Conservation (phyloP, 208 protist genomes). For the Crithidia acanthocephali region DNA sequence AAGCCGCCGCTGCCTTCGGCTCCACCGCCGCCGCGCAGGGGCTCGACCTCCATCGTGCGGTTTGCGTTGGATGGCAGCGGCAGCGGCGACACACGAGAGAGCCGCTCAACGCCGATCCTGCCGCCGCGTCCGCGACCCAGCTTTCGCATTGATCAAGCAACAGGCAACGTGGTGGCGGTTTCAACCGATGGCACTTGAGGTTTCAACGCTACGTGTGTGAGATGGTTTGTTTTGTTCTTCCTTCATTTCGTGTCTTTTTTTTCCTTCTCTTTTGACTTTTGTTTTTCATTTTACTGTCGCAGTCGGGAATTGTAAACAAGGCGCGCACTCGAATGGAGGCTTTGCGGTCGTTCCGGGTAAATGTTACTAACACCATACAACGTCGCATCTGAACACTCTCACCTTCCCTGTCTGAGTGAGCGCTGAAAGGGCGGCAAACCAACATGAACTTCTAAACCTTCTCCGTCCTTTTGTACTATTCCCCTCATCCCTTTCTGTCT, state of each 20-base stretch:
- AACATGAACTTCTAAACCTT: too few species aligned
- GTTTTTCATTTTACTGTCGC: neutral
- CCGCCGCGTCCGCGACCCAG: slow-evolving; percentile 12
- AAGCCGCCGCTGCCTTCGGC: neutral
- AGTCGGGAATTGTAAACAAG: too few species aligned
- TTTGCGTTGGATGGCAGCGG: slow-evolving; percentile 18
- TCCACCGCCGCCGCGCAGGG: neutral
- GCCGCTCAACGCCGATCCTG: slow-evolving; percentile 1
- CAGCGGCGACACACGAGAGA: slow-evolving; percentile 2
- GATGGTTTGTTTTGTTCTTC: neutral
- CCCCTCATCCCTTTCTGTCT: too few species aligned
- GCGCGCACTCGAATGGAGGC: too few species aligned
- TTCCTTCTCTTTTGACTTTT: neutral
- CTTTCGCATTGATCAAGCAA: slow-evolving; percentile 20
- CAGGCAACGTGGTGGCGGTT: slow-evolving; percentile 13
- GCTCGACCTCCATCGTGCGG: neutral
- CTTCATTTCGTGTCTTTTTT: slow-evolving; percentile 1
- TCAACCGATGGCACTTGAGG: neutral
- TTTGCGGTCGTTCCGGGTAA: too few species aligned
- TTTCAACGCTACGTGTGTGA: neutral
- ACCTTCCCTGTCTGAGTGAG: too few species aligned
- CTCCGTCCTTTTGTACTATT: too few species aligned
- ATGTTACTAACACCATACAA: too few species aligned
- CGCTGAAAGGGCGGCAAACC: too few species aligned
- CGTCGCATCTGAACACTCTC: too few species aligned